Base-by-base conservation (phyloP, 2,329 filamentous ascomycete species). In the Arthroderma sp. region DNA sequence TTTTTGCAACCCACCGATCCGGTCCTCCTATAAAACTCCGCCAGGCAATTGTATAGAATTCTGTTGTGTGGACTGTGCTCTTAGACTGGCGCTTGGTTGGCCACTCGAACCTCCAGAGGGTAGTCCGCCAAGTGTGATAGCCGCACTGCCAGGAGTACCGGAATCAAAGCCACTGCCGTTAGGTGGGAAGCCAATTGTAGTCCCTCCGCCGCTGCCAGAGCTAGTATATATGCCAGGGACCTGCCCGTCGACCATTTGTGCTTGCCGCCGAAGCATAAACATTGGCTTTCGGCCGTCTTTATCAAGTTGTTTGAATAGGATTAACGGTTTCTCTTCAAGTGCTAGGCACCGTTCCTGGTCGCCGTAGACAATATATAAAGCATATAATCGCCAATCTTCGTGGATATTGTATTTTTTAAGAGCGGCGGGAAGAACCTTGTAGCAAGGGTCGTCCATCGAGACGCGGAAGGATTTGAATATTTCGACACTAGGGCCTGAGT, bases 391-490 rank as follows among this genome's bases (percentile, higher is more conserved):
- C 87, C 91, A 96, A 54, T 95, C 91, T 21, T 91, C 91, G 63
- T 94, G 91, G 76, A 98, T 98, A 68, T 97, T 93, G 74, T 98
- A 98, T 70, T 96, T 95, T 70, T 94, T 94, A 17, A 98, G 80
- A 1, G 93, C 93, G 15, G 94, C 93, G 1, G 93, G 93, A 1
- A 98, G 79, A 28, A 98, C 93, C 70, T 96, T 96, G 76, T 95
- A 87, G 74, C 93, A 98, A 2, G 93, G 93, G 67, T 98, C 93
- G 64, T 98, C 93, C 81, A 97, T 94, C 69, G 88, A 93, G 61
- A 98, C 93, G 39, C 91, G 85, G 80, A 98, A 98, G 1, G 88
- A 95, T 71, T 98, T 98, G 83, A 97, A 97, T 59, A 98, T 96
- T 72, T 98, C 93, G 59, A 96, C 91, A 41, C 72, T 75, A 15